Conservation (phyloP, 2,329 filamentous ascomycete species). For the Colletotrichum noveboracense region DNA sequence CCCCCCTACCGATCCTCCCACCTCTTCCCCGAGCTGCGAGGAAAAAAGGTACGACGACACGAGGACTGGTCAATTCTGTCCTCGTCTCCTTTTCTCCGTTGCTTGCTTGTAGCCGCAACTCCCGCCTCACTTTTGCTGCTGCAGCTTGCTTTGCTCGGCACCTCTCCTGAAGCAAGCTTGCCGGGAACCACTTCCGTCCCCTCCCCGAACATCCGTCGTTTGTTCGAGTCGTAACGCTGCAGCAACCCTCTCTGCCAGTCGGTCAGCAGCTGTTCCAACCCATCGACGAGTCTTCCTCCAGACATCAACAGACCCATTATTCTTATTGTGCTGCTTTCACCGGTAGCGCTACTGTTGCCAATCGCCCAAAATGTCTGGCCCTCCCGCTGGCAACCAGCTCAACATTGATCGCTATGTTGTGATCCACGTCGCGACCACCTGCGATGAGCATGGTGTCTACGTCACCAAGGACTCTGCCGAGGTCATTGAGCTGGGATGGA, state of each 20-base stretch:
- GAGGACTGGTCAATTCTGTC: constrained; percentile 15
- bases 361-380: constrained; percentile 43
- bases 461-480: constrained; percentile 99
- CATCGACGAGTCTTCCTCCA: background rate
- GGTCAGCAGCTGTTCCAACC: constrained; percentile 1
- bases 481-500: constrained; percentile 99
- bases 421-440: constrained; percentile 98
- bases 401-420: constrained; percentile 96
- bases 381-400: constrained; percentile 59
- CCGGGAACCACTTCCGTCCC: constrained; percentile 21
- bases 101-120: constrained; percentile 19
- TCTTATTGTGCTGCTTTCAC: constrained; percentile 18
- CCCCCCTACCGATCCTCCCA: constrained; percentile 14
- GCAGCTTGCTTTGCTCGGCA: constrained; percentile 21
- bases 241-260: constrained; percentile 5
- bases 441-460: constrained; percentile 98
- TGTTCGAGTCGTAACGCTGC: constrained; percentile 20
- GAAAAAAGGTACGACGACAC: constrained; percentile 19
- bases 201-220: constrained; percentile 21
- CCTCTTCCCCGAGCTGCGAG: constrained; percentile 19
- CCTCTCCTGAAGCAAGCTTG: constrained; percentile 24
- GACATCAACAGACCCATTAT: constrained; percentile 5
- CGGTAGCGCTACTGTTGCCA: constrained; percentile 20
- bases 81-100: constrained; percentile 9
- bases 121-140: constrained; percentile 14